Conservation (phyloP, 2,329 filamentous ascomycete genomes). For the Diplodia seriata region DNA sequence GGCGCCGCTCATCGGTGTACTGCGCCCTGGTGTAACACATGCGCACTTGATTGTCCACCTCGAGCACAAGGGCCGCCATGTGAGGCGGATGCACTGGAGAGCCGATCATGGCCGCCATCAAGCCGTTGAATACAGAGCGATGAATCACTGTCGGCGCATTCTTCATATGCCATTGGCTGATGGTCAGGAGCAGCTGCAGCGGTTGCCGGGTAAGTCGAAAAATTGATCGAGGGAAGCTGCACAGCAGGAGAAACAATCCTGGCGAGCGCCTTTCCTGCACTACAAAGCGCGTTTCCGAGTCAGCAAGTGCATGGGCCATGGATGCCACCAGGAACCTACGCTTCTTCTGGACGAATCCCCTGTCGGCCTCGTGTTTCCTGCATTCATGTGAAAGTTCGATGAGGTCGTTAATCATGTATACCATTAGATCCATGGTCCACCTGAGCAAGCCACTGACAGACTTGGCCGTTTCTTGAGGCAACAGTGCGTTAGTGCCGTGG, state of each 20-base stretch:
- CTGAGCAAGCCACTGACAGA: constrained; percentile 75
- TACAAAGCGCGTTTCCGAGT: not conserved
- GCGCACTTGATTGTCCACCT: constrained; percentile 71
- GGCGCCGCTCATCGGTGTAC: constrained; percentile 54
- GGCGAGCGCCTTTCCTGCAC: constrained; percentile 37
- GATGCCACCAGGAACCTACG: not conserved
- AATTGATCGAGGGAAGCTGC: constrained; percentile 58
- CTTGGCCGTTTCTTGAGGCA: constrained; percentile 69
- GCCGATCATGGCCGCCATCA: constrained; percentile 45
- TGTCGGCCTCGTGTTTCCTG: constrained; percentile 34
- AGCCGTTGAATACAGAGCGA: constrained; percentile 55
- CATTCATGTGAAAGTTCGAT: constrained; percentile 48
- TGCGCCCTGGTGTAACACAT: constrained; percentile 60
- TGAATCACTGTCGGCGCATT: constrained; percentile 52
- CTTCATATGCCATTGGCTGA: constrained; percentile 41
- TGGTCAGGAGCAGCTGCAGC: constrained; percentile 38
- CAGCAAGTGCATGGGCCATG: not conserved
- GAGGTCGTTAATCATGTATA: constrained; percentile 63
- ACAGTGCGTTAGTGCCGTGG: constrained; percentile 30
- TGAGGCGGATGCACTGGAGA: constrained; percentile 53
- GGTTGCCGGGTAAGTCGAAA: constrained; percentile 44
- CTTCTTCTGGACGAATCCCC: constrained; percentile 28
- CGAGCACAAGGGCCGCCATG: constrained; percentile 58
- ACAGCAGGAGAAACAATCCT: constrained; percentile 66
- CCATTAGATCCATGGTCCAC: constrained; percentile 75